Evolutionary conservation across 306 rosid species (phyloP).

Genomic region (Pueraria montana): DNA sequence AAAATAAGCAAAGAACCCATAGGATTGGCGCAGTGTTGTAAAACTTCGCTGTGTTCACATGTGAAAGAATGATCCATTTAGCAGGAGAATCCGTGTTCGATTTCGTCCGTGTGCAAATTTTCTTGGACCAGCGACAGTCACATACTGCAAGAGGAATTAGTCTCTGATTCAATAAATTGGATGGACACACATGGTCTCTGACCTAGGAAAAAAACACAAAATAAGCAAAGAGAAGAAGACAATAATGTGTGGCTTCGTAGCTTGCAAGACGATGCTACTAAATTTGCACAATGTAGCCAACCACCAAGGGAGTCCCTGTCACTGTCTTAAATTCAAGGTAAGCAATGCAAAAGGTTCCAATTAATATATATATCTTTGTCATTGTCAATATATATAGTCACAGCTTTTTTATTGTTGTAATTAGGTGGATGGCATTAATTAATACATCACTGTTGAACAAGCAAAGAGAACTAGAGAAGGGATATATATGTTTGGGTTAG

Average conservation of each 20-base stretch:
- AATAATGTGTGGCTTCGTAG: slow-evolving; percentile 22
- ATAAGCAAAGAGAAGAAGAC: no score
- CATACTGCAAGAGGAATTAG: no score
- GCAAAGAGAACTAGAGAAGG: slow-evolving; percentile 50
- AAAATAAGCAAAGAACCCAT: not conserved
- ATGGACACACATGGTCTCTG: no score
- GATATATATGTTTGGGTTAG: slow-evolving; percentile 69
- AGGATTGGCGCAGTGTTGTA: no score
- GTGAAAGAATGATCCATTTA: no score
- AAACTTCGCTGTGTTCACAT: no score
- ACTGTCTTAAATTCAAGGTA: slow-evolving; percentile 48
- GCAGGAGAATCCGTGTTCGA: no score
- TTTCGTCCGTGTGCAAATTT: no score
- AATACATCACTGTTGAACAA: slow-evolving; percentile 39
- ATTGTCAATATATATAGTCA: no score
- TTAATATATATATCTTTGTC: slow-evolving; percentile 19
- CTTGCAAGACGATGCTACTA: slow-evolving; percentile 31
- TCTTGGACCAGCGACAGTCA: no score
- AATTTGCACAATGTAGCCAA: slow-evolving; percentile 35
- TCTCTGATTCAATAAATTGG: no score
- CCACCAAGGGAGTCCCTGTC: slow-evolving; percentile 34
- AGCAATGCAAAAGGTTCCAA: not conserved
- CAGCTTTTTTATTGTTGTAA: slow-evolving; percentile 40
- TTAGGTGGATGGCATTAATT: slow-evolving; percentile 46
- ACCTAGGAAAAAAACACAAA: no score